Conservation (phyloP, 208 protist genomes). For the Wallacemonas sp. region DNA sequence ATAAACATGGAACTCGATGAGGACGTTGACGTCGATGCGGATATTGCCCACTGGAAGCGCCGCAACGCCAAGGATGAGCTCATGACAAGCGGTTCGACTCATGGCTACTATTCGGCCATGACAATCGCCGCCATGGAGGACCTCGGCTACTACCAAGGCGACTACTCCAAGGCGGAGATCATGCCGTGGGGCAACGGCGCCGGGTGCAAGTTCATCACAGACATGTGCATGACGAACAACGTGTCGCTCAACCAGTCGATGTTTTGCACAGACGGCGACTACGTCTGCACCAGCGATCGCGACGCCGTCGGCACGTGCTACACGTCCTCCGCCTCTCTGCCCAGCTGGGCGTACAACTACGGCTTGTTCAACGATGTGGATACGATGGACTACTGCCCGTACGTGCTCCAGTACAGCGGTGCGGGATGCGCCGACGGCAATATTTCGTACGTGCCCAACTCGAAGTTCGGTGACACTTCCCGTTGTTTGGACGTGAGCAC, state of each 20-base stretch:
- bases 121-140: background rate
- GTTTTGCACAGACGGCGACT: slow-evolving; percentile 37
- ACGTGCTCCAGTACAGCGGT: slow-evolving; percentile 21
- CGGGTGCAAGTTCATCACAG: slow-evolving; percentile 55
- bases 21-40: too few species aligned
- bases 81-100: background rate
- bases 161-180: slow-evolving; percentile 44
- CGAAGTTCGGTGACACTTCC: slow-evolving; percentile 14
- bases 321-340: background rate
- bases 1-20: background rate
- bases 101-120: background rate
- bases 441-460: slow-evolving; percentile 17
- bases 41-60: background rate
- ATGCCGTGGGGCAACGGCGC: slow-evolving; percentile 71
- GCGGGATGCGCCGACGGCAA: slow-evolving; percentile 20
- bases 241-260: slow-evolving; percentile 41
- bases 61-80: background rate
- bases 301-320: slow-evolving; percentile 29
- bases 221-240: slow-evolving; percentile 40
- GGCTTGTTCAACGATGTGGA: slow-evolving; percentile 40
- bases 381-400: slow-evolving; percentile 55
- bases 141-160: background rate
- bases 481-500: slow-evolving; percentile 12
- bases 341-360: slow-evolving; percentile 24
- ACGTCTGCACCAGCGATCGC: slow-evolving; percentile 29